These are phyloP conservation scores for Lasiodiplodia theobromae DNA, from an alignment of 2,329 filamentous ascomycete species.

Conservation along the genomic window DNA sequence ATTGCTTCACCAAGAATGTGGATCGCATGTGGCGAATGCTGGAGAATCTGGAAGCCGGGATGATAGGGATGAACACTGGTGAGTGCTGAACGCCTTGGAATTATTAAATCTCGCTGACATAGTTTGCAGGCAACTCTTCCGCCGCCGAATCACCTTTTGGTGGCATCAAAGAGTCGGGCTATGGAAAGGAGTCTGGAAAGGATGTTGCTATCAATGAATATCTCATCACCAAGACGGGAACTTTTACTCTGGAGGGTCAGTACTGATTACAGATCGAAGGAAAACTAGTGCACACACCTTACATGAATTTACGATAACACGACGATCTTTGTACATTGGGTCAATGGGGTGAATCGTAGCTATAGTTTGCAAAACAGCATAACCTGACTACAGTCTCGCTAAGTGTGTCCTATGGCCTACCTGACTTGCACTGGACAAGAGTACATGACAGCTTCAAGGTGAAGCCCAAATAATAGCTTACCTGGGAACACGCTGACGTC, in stretches of 20 bases:
- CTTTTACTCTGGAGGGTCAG: constrained; percentile 58
- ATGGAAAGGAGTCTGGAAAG: constrained; percentile 68
- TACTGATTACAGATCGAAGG: constrained; percentile 1
- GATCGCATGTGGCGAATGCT: constrained; percentile 43
- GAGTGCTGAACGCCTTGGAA: neutral
- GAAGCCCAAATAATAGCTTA: neutral
- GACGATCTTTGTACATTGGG: neutral
- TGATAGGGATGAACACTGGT: constrained; percentile 43
- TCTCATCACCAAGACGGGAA: constrained; percentile 66
- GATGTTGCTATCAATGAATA: constrained; percentile 66
- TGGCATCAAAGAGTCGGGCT: constrained; percentile 68
- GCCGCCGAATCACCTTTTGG: constrained; percentile 68
- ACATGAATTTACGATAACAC: neutral
- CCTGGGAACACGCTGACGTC: neutral
- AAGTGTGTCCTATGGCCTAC: neutral
- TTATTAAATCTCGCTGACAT: neutral
- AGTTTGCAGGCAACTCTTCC: constrained; percentile 41
- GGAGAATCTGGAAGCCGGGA: constrained; percentile 42
- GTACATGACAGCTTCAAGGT: neutral
- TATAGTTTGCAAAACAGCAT: neutral
- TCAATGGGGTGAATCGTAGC: neutral
- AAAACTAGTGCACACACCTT: neutral
- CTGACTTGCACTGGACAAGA: neutral
- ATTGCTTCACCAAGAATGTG: constrained; percentile 50
- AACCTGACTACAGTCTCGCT: neutral